Base-by-base conservation (phyloP, 2,329 filamentous ascomycete genomes). In the Corniculantispora saksenae region DNA sequence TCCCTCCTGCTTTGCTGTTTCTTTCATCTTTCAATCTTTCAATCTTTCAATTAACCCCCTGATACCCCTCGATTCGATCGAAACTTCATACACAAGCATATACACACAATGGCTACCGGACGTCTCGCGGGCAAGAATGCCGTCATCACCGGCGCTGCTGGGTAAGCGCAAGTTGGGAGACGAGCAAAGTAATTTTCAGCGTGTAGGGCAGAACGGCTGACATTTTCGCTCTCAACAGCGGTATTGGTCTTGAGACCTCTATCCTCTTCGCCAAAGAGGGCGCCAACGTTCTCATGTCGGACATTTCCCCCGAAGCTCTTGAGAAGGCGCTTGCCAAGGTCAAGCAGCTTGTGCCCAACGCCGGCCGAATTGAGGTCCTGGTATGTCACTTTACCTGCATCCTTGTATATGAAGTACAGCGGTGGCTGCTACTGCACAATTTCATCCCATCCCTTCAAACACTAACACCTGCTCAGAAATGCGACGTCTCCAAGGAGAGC, bases 231-330 rank as follows among this genome's bases (percentile, higher is more conserved):
- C 12, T 6, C 23, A 21, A 25, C 73, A 94, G 94, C 74, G 94
- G 94, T 74, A 97, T 97, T 74, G 94, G 94, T 70, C 90, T 97
- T 57, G 93, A 97, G 82, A 97, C 94, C 2, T 87, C 86, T 64
- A 94, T 97, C 70, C 90, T 97, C 66, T 97, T 97, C 74, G 90
- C 89, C 66, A 91, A 91, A 69, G 94, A 97, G 82, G 94, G 93
- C 67, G 94, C 93, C 73, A 90, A 86, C 67, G 88, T 97, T 64
- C 82, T 97, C 69, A 89, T 97, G 87, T 86, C 91, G 67, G 94
- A 97, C 74, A 92, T 97, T 71, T 94, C 92, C 5, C 86, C 83
- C 53, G 87, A 89, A 6, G 92, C 92, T 1, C 86, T 97, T 47
- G 89, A 91, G 66, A 92, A 89, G 75, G 93, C 92, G 35, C 77